Evolutionary conservation across 352 stramenopile species (phyloP).

Genomic region (Globisporangium canariense): DNA sequence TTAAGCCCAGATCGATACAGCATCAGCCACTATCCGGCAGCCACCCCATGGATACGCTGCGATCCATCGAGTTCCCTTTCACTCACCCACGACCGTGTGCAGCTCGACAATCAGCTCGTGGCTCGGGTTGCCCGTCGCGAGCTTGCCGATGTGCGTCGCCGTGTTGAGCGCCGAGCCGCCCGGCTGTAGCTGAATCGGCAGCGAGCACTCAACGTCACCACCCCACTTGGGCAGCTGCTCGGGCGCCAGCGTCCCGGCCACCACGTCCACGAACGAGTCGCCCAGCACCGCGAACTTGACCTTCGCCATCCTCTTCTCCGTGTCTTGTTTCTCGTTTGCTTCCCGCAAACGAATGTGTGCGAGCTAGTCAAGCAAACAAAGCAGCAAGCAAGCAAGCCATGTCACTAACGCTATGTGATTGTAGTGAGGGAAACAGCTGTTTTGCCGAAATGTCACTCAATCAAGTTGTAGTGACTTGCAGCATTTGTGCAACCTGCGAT

Average conservation of each 20-base stretch:
- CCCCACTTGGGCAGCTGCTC: conserved; percentile 77
- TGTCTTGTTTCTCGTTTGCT: background rate
- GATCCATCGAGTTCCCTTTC: background rate
- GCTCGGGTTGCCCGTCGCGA: conserved; percentile 27
- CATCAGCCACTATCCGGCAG: background rate
- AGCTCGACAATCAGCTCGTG: conserved; percentile 42
- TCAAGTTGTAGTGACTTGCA: too few relatives aligned
- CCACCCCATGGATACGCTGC: background rate
- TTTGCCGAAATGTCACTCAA: too few relatives aligned
- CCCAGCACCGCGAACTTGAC: conserved; percentile 57
- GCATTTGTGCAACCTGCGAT: too few relatives aligned
- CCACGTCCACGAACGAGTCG: conserved; percentile 76
- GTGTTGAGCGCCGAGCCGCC: conserved; percentile 84
- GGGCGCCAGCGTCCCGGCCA: conserved; percentile 58
- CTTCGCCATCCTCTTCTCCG: conserved; percentile 19
- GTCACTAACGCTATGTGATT: too few relatives aligned
- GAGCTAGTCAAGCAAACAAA: too few relatives aligned
- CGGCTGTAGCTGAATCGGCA: conserved; percentile 69
- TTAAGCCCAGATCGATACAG: too few relatives aligned
- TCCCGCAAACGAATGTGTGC: background rate
- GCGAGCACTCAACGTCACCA: conserved; percentile 64
- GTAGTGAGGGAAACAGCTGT: too few relatives aligned
- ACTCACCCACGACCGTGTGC: conserved; percentile 54
- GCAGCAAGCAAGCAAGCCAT: too few relatives aligned
- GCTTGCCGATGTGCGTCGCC: conserved; percentile 68